Evolutionary conservation across 2,329 filamentous ascomycete species (phyloP), one percentile per base, ranked within the genome.

Genomic region (Microthyrium microscopicum): DNA sequence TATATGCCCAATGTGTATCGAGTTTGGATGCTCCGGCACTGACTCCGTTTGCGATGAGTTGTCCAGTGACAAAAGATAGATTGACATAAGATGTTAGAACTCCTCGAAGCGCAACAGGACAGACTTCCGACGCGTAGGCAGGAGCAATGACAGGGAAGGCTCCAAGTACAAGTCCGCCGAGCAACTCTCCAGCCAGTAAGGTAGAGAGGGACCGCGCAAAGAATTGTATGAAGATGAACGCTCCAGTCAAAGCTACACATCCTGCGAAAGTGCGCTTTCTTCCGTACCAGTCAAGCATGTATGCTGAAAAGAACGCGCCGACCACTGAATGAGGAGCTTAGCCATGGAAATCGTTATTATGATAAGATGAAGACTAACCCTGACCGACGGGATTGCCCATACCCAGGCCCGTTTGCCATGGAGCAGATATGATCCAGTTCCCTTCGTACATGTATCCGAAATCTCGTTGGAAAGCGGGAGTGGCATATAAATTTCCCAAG

Each of bases 21-120:
- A 74, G 67, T 46, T 64, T 55, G 22, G 79, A 56, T 62, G 80
- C 76, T 40, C 68, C 62, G 48, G 71, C 71, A 46, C 82, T 76
- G 39, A 80, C 76, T 12, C 74, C 76, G 34, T 78, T 75, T 27
- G 72, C 76, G 34, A 82, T 75, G 37, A 76, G 61, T 52, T 83
- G 77, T 16, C 77, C 77, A 12, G 81, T 57, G 20, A 74, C 77
- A 74, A 76, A 82, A 61, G 76, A 81, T 46, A 78, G 74, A 57
- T 80, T 80, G 55, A 80, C 71, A 41, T 81, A 82, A 6, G 76
- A 79, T 1, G 51, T 53, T 12, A 54, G 28, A 7, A 48, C 45
- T 12, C 55, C 75, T 40, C 77, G 70, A 34, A 83, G 64, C 27
- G 75, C 70, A 5, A 82, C 68, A 3, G 77, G 77, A 47, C 75